Evolutionary conservation across 768 basidiomycete species (phyloP), one percentile per base, ranked within the genome.

Genomic region (Mycena amicta): DNA sequence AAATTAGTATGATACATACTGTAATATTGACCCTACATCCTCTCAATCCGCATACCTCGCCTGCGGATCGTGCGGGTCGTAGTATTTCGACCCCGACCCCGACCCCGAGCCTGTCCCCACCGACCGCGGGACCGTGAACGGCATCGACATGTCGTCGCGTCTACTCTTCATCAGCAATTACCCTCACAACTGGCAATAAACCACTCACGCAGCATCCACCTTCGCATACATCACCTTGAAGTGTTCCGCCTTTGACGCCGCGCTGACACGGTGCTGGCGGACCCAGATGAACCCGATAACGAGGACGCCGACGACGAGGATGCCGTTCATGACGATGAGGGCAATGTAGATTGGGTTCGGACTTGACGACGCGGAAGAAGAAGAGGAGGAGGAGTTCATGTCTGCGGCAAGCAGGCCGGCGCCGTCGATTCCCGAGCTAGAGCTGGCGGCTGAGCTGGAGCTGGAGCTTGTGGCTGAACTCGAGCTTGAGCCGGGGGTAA

Each of bases 311-410:
- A 57, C 2, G 8, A 57, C 56, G 12, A 57, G 57, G 16, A 52
- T 13, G 18, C 16, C 57, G 57, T 58, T 58, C 52, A 58, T 53
- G 1, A 31, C 43, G 15, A 58, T 31, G 20, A 58, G 45, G 3
- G 57, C 51, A 30, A 47, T 53, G 30, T 52, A 22, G 20, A 52
- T 39, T 1, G 56, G 50, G 13, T 18, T 50, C 4, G 31, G n/a
- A n/a, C n/a, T 16, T 3, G 28, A 22, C 16, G 20, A 29, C 37
- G 40, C 29, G 27, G 29, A 41, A 25, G 40, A 50, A 41, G 22
- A 39, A 41, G 37, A 31, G 29, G 5, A 55, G 25, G 20, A 5
- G 20, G 46, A 25, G 25, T 15, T 29, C 15, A 33, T 18, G 12
- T 11, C 11, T 6, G 46, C 22, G 22, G 47, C 1, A 33, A n/a